Evolutionary conservation across 352 stramenopile species (phyloP).

Genomic region (Globisporangium echinulatum): DNA sequence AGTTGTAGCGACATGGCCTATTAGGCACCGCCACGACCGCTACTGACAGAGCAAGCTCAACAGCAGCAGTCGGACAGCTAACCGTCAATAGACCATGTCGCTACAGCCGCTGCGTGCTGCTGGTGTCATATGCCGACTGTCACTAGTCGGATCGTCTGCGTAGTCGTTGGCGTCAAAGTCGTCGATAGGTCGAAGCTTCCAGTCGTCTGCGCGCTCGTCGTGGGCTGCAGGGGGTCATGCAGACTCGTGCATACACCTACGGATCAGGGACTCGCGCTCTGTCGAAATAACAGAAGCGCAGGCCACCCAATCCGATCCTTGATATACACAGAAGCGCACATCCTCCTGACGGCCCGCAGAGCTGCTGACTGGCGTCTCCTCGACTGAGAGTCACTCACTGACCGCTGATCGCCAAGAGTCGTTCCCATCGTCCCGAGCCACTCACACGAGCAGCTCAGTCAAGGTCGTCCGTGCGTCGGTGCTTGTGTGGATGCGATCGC

Average conservation of each 20-base stretch:
- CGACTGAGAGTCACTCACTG: background rate
- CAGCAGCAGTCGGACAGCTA: too few species aligned
- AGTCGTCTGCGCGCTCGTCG: slow-evolving; percentile 2
- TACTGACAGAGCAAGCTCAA: too few species aligned
- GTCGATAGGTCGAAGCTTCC: background rate
- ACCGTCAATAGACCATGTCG: too few species aligned
- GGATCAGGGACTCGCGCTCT: slow-evolving; percentile 31
- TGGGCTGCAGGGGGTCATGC: slow-evolving; percentile 36
- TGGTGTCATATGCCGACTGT: too few species aligned
- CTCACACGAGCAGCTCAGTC: background rate
- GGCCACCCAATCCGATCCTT: slow-evolving; percentile 73
- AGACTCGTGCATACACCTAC: slow-evolving; percentile 82
- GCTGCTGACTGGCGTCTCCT: slow-evolving; percentile 7
- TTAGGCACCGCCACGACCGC: too few species aligned
- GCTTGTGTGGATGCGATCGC: background rate
- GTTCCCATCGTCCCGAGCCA: slow-evolving; percentile 14
- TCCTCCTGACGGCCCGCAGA: slow-evolving; percentile 28
- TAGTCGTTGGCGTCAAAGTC: background rate
- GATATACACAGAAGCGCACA: slow-evolving; percentile 66
- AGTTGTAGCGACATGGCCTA: too few species aligned
- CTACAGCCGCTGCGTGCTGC: too few species aligned
- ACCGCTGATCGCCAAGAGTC: slow-evolving; percentile 8
- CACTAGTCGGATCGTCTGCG: too few species aligned
- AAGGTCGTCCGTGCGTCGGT: slow-evolving; percentile 9
- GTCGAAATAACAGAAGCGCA: background rate